phyloP scores from a whole-genome alignment of 2,329 filamentous ascomycete species.

The Rhynchosporium graminicola region DNA sequence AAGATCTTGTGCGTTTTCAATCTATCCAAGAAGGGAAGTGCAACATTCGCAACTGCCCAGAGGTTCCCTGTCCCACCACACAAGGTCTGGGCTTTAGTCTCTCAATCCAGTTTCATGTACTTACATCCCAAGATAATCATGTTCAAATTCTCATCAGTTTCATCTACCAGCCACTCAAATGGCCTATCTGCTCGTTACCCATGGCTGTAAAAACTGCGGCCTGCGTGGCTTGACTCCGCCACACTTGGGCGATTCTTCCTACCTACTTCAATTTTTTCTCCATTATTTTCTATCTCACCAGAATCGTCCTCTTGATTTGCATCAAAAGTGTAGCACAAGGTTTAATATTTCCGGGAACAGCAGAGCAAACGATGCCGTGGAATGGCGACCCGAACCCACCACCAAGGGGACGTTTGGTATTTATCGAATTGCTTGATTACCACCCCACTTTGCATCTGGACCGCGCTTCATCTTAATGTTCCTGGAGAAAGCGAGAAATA shows the following conservation, averaged over 20 bases:
- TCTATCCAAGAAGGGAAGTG: too few species aligned
- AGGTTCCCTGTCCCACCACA: too few species aligned
- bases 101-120: too few species aligned
- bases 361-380: background rate
- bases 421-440: constrained; percentile 10
- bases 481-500: background rate
- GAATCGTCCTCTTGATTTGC: background rate
- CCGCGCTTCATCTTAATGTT: constrained; percentile 12
- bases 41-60: too few species aligned
- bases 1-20: too few species aligned
- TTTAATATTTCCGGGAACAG: constrained; percentile 15
- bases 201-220: background rate
- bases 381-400: constrained; percentile 6
- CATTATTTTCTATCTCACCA: background rate
- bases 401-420: constrained; percentile 13
- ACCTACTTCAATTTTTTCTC: background rate
- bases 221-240: background rate
- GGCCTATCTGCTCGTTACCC: background rate
- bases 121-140: too few species aligned
- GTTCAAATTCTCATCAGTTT: too few species aligned
- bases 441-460: constrained; percentile 11
- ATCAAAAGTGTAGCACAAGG: background rate
- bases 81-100: too few species aligned
- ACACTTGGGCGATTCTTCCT: background rate
- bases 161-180: background rate